These are phyloP conservation scores for Saccharomycopsis selenospora DNA, from an alignment of 805 yeast species.

Conservation along the genomic window DNA sequence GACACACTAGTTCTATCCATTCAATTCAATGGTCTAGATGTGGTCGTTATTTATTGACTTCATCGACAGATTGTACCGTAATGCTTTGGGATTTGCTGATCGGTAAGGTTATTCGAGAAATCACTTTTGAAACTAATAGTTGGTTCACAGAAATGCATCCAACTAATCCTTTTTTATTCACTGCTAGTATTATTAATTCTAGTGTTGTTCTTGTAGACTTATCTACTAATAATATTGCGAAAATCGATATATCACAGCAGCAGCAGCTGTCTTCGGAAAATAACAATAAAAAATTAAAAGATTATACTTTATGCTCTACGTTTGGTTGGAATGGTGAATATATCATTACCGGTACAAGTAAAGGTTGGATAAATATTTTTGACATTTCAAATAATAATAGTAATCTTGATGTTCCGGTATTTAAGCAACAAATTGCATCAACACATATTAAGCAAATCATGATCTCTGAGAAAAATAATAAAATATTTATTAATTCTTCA, in stretches of 20 bases:
- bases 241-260: constrained; percentile 20
- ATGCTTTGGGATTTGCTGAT: constrained; percentile 68
- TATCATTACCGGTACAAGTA: constrained; percentile 69
- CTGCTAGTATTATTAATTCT: constrained; percentile 62
- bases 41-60: constrained; percentile 60
- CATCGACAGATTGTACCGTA: constrained; percentile 77
- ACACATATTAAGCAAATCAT: constrained; percentile 65
- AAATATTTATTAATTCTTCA: constrained; percentile 67
- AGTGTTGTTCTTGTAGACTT: constrained; percentile 46
- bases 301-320: constrained; percentile 42
- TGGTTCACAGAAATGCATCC: constrained; percentile 65
- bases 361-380: constrained; percentile 64
- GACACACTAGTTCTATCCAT: constrained; percentile 69
- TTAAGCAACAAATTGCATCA: constrained; percentile 39
- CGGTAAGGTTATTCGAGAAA: constrained; percentile 34
- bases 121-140: constrained; percentile 59
- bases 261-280: constrained; percentile 4
- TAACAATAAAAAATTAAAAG: constrained; percentile 29
- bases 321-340: constrained; percentile 49
- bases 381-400: constrained; percentile 16
- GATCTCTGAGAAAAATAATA: constrained; percentile 50
- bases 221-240: too few relatives aligned
- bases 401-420: constrained; percentile 16
- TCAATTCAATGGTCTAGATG: constrained; percentile 68
- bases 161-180: constrained; percentile 36